Base-by-base conservation (phyloP, 2,329 filamentous ascomycete species). In the Xylariaceae sp. region DNA sequence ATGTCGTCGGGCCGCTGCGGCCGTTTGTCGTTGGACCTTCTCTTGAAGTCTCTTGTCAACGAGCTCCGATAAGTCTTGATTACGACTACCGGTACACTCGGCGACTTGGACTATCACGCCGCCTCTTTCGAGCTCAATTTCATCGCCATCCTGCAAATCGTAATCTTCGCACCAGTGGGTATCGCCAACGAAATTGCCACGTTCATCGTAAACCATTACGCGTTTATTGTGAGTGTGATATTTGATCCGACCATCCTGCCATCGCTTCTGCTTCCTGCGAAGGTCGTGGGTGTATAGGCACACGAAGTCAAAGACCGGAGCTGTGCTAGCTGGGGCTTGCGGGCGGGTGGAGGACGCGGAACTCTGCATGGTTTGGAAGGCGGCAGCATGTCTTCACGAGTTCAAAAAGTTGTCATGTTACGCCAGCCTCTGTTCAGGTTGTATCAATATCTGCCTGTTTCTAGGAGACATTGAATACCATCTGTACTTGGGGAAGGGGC, bases 221-320 rank as follows among this genome's bases (percentile, higher is more conserved):
- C 88, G 81, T 59, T 83, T 87, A 68, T 96, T 96, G 76, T 95
- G 95, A 1, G 86, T 85, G 59, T 96, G 90, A 50, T 85, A 95
- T 50, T 85, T 86, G 47, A 96, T 77, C 38, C 81, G 81, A 28
- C 91, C 90, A 82, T 96, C 90, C 57, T 95, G 88, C 90, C 90
- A 96, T 46, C 87, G 75, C 62, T 96, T 96, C 53, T 88, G 83
- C 67, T 96, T 96, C 42, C 87, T 81, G 38, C 82, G 81, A 32
- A 95, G 63, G 59, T 96, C 90, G 59, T 87, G 81, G 2, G 89
- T 94, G 64, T 87, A 96, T 4, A 96, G 80, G 62, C 90, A 96
- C 47, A 79, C 76, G 63, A 85, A 94, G 57, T 94, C 89, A 57
- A 86, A 71, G 30, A 96, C 89, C 0, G 78, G 73, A 2, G 89